phyloP scores from a whole-genome alignment of 305 asterid genomes.

The Fraxinus baroniana region DNA sequence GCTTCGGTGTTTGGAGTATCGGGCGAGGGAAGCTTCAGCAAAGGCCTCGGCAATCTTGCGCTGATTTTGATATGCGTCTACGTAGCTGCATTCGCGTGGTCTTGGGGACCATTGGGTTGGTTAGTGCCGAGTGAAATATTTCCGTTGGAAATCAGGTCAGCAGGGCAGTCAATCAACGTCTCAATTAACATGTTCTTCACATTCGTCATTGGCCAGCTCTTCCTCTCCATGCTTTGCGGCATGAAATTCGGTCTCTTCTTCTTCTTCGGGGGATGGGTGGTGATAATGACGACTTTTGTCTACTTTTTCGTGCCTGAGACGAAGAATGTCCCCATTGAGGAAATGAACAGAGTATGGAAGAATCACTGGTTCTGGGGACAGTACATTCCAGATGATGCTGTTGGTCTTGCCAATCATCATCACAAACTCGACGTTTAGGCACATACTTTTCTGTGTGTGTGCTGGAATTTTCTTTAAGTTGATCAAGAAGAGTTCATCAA shows the following conservation, averaged over 20 bases:
- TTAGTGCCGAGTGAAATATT: conserved; percentile 64
- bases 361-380: conserved; percentile 58
- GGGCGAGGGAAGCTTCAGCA: conserved; percentile 44
- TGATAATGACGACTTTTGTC: conserved; percentile 44
- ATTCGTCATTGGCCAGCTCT: conserved; percentile 50
- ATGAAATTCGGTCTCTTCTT: conserved; percentile 53
- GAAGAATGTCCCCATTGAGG: conserved; percentile 62
- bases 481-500: not conserved
- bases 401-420: conserved; percentile 30
- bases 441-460: not conserved
- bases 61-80: conserved; percentile 45
- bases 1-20: conserved; percentile 38
- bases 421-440: not conserved
- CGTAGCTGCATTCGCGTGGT: conserved; percentile 72
- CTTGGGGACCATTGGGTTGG: conserved; percentile 86
- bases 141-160: conserved; percentile 60
- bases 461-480: not conserved
- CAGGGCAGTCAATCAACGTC: conserved; percentile 55
- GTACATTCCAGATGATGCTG: conserved; percentile 47
- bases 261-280: conserved; percentile 51
- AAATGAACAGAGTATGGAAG: conserved; percentile 54
- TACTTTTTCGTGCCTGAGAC: conserved; percentile 60
- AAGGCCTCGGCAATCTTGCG: conserved; percentile 31
- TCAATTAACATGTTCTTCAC: conserved; percentile 63
- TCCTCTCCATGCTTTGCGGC: conserved; percentile 50